Percentiles rank a stretch among this genome's conserved stretches.
phyloP scores from a whole-genome alignment of 257 asterid genomes.

The Nicotiana sylvestris region DNA sequence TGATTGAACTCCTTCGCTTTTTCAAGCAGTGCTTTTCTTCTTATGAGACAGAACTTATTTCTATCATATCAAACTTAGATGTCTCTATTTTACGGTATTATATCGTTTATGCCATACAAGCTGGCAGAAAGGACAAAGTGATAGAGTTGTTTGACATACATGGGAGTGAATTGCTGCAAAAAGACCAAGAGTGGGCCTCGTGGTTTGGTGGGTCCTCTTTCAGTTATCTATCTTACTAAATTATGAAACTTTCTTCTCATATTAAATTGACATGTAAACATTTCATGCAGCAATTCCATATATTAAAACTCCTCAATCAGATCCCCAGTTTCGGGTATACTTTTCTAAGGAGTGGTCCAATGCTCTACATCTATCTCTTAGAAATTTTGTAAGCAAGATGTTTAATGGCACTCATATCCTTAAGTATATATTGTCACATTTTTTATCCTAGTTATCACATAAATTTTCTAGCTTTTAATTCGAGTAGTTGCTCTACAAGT shows the following conservation, averaged over 20 bases:
- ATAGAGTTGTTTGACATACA: conserved; percentile 57
- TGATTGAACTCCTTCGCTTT: conserved; percentile 66
- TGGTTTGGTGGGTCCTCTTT: conserved; percentile 72
- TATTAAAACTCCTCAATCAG: conserved; percentile 74
- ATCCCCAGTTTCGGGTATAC: conserved; percentile 73
- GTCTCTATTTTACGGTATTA: conserved; percentile 69
- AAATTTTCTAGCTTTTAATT: background rate
- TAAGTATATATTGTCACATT: conserved; percentile 19
- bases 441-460: conserved; percentile 2
- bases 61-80: conserved; percentile 50
- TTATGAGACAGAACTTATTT: conserved; percentile 37
- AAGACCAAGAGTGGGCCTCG: conserved; percentile 69
- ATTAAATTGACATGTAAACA: background rate
- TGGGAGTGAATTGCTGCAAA: conserved; percentile 64
- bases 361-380: conserved; percentile 56
- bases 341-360: conserved; percentile 89
- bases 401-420: conserved; percentile 94
- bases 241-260: background rate
- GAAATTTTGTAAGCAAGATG: conserved; percentile 83
- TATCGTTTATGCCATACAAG: conserved; percentile 62
- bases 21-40: conserved; percentile 65
- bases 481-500: background rate
- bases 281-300: conserved; percentile 72
- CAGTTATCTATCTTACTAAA: background rate
- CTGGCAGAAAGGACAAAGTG: conserved; percentile 67